Conservation (phyloP, 768 basidiomycete genomes). For the Fomitopsis serialis region DNA sequence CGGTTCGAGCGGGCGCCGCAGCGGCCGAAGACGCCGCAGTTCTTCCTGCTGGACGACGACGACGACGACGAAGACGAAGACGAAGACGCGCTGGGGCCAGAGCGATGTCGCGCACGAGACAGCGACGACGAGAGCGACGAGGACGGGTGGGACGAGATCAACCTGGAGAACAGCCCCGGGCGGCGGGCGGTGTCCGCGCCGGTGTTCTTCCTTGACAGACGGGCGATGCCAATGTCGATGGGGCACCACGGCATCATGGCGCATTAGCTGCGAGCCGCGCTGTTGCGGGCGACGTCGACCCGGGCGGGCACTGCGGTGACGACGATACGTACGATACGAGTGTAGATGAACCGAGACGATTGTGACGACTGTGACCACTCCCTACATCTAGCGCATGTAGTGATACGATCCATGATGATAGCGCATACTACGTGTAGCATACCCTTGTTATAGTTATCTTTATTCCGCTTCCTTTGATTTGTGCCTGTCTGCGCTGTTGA, state of each 20-base stretch:
- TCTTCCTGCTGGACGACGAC: background rate
- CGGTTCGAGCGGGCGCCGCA: background rate
- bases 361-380: background rate
- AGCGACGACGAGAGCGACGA: background rate
- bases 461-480: background rate
- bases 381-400: background rate
- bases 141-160: background rate
- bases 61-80: background rate
- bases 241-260: background rate
- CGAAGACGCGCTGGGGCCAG: background rate
- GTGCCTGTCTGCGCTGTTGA: too few species aligned
- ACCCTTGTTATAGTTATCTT: background rate
- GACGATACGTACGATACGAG: background rate
- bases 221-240: background rate
- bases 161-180: background rate
- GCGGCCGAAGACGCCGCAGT: background rate
- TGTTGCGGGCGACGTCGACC: background rate
- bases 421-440: background rate
- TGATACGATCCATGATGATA: background rate
- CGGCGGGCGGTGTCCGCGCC: background rate
- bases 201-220: background rate
- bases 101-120: too few species aligned
- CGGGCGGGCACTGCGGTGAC: background rate
- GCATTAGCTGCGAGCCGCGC: background rate
- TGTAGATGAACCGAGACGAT: background rate